Conservation (phyloP, 176 grass and related monocot genomes). For the Coix lacrymajobi region DNA sequence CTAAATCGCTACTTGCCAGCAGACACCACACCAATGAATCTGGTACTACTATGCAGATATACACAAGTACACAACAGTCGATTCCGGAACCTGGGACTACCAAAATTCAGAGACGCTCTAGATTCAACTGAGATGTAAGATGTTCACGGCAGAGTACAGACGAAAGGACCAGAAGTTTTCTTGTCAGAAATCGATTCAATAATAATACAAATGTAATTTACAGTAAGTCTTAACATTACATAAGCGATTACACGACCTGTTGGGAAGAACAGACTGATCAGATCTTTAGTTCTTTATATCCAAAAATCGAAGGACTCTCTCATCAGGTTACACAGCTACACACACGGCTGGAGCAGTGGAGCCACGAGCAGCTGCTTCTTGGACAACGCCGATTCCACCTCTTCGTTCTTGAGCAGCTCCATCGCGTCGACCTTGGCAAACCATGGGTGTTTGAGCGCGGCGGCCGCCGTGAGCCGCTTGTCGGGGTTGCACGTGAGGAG, state of each 20-base stretch:
- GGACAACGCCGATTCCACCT: not conserved
- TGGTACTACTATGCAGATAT: not conserved
- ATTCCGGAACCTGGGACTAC: not conserved
- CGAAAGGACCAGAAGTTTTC: not conserved
- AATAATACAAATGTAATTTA: not conserved
- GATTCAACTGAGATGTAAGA: not conserved
- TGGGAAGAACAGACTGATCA: not conserved
- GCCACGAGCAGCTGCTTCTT: not conserved
- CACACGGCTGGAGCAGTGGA: not conserved
- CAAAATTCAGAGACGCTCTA: not conserved
- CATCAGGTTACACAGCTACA: not conserved
- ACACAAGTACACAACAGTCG: not conserved
- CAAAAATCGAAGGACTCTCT: not conserved
- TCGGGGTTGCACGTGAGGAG: conserved; percentile 29
- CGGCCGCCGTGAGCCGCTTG: conserved; percentile 28
- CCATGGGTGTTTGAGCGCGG: conserved; percentile 28
- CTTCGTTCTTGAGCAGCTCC: not conserved
- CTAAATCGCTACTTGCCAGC: not conserved
- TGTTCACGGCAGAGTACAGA: not conserved
- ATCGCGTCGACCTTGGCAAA: conserved; percentile 3
- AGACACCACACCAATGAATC: not conserved
- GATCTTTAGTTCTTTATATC: no score
- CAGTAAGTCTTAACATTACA: not conserved
- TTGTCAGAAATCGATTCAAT: not conserved
- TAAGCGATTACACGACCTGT: not conserved